phyloP scores from a whole-genome alignment of 805 yeast species.

The Wickerhamiella domercqiae region DNA sequence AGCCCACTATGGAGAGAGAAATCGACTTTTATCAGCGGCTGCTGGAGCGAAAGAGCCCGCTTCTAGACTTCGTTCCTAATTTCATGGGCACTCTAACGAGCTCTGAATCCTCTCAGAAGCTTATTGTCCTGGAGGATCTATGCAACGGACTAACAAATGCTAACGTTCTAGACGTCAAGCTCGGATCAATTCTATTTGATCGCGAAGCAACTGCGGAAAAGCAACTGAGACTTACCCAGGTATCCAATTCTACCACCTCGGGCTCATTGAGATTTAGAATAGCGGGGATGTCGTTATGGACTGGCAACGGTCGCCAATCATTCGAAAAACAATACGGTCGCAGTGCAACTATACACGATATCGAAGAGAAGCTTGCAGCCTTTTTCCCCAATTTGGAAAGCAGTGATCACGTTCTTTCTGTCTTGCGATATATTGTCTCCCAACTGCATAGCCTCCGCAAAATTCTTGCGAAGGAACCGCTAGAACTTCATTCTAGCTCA shows the following conservation, averaged over 20 bases:
- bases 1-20: slow-evolving; percentile 51
- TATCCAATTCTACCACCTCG: slow-evolving; percentile 60
- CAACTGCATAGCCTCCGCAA: slow-evolving; percentile 53
- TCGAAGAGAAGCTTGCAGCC: slow-evolving; percentile 31
- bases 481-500: slow-evolving; percentile 17
- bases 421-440: slow-evolving; percentile 35
- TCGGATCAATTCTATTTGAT: slow-evolving; percentile 63
- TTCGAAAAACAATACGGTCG: slow-evolving; percentile 66
- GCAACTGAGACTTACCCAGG: slow-evolving; percentile 40
- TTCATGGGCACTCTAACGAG: slow-evolving; percentile 43
- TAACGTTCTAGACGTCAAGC: slow-evolving; percentile 64
- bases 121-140: slow-evolving; percentile 58
- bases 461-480: slow-evolving; percentile 36
- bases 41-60: slow-evolving; percentile 11
- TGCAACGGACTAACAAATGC: slow-evolving; percentile 49
- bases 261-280: slow-evolving; percentile 63
- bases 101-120: slow-evolving; percentile 1
- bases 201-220: slow-evolving; percentile 41
- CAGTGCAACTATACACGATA: slow-evolving; percentile 29
- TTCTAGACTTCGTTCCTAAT: slow-evolving; percentile 33
- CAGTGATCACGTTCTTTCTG: slow-evolving; percentile 15
- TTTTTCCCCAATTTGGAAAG: slow-evolving; percentile 24
- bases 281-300: slow-evolving; percentile 68
- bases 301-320: slow-evolving; percentile 27
- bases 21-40: slow-evolving; percentile 49